phyloP scores from a whole-genome alignment of 73 alveolate species.

The Tetrahymena elliotti region DNA sequence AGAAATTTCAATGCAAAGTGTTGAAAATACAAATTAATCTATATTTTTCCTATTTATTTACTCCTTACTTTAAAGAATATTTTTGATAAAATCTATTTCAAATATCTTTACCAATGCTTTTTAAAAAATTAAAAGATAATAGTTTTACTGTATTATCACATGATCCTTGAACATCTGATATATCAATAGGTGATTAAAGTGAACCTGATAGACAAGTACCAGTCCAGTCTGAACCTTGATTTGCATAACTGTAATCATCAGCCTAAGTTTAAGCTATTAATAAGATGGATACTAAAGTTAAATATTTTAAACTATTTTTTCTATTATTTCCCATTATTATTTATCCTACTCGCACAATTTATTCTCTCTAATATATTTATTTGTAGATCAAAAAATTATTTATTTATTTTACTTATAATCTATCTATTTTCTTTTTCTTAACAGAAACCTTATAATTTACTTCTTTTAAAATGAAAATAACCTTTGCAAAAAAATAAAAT shows the following conservation, averaged over 20 bases:
- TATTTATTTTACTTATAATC: neutral
- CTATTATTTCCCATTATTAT: neutral
- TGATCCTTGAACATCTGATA: neutral
- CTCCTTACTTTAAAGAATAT: neutral
- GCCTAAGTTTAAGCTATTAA: neutral
- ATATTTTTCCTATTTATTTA: no score
- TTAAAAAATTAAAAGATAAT: neutral
- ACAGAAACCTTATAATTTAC: neutral
- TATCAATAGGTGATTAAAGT: neutral
- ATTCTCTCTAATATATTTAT: neutral
- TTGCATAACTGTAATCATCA: neutral
- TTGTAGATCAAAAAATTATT: neutral
- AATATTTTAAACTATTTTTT: no score
- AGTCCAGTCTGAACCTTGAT: neutral
- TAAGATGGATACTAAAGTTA: neutral
- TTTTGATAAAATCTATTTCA: neutral
- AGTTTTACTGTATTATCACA: neutral
- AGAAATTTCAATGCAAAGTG: neutral
- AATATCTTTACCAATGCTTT: neutral
- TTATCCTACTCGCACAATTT: neutral
- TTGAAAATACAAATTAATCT: no score
- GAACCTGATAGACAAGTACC: neutral
- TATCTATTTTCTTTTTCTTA: neutral
- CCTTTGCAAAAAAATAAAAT: neutral
- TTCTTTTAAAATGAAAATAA: no score